Base-by-base conservation (phyloP, 176 grass and related monocot genomes). In the Raddia distichophylla region DNA sequence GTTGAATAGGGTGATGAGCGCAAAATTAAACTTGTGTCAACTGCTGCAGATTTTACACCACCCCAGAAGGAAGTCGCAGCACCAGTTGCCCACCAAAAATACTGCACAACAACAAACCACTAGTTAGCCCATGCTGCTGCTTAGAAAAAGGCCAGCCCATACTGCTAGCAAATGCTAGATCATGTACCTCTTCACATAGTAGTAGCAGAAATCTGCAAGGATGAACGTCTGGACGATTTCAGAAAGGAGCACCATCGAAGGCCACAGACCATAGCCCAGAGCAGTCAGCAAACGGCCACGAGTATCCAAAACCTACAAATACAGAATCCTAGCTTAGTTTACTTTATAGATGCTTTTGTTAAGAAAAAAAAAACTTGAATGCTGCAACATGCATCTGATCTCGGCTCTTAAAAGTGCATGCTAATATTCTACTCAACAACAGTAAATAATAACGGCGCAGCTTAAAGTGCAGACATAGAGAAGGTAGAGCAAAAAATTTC, bases 121-220 rank as follows among this genome's bases (percentile, higher is more conserved):
- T 15, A 0, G 52, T 90, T 67, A 86, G 27, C 27, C 27, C 27
- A 27, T 27, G 27, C 27, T 27, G 27, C 27, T 27, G 27, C 27
- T 27, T 27, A 27, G 1, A 27, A 27, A 27, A 27, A 27, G 27
- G 27, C 27, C 27, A 27, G 27, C 27, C 27, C 27, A 27, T 27
- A 27, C 27, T 27, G 27, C 73, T 7, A 73, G 40, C 34, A 67
- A 52, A 78, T 18, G 7, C 5, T 20, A 46, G 42, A 73, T 18
- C 52, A 44, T 8, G 73, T 79, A 95, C 95, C 95, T 98, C 86
- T 95, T 93, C 64, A 98, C 88, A 62, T 98, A 98, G 85, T 95
- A 98, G 71, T 98, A 98, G 93, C 95, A 98, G 84, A 98, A 98
- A 86, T 98, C 95, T 13, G 95, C 95, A 13, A 98, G 95, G 90